These are phyloP conservation scores for Rhamnella rubrinervis DNA, from an alignment of 331 rosid species.

Conservation along the genomic window DNA sequence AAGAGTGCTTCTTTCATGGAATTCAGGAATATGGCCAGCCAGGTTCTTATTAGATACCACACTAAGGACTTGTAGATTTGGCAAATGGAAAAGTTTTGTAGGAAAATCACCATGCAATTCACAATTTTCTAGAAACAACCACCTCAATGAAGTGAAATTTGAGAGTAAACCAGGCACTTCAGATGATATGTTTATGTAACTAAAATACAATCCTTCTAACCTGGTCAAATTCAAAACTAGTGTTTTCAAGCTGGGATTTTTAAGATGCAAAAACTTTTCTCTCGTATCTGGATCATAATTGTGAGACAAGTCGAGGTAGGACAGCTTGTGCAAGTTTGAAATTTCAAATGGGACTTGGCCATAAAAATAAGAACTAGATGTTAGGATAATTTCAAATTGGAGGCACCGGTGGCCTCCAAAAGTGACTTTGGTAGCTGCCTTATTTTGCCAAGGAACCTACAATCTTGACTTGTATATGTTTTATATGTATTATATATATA, in stretches of 20 bases:
- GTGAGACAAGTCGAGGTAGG: neutral
- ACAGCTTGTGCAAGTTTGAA: neutral
- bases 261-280: too few species aligned
- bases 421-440: too few species aligned
- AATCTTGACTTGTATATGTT: too few species aligned
- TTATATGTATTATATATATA: too few species aligned
- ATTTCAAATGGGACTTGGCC: neutral
- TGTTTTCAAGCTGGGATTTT: too few species aligned
- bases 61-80: neutral
- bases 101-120: neutral
- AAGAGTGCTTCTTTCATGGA: neutral
- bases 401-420: too few species aligned
- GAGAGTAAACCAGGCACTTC: neutral
- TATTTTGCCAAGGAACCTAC: too few species aligned
- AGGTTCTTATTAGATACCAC: slow-evolving; percentile 4
- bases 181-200: neutral
- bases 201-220: too few species aligned
- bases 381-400: too few species aligned
- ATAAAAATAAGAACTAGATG: slow-evolving; percentile 18
- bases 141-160: neutral
- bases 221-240: too few species aligned
- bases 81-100: neutral
- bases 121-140: neutral
- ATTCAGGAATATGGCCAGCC: neutral
- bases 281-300: neutral